Base-by-base conservation (phyloP, 2,329 filamentous ascomycete species). In the Stagonosporopsis tanaceti region DNA sequence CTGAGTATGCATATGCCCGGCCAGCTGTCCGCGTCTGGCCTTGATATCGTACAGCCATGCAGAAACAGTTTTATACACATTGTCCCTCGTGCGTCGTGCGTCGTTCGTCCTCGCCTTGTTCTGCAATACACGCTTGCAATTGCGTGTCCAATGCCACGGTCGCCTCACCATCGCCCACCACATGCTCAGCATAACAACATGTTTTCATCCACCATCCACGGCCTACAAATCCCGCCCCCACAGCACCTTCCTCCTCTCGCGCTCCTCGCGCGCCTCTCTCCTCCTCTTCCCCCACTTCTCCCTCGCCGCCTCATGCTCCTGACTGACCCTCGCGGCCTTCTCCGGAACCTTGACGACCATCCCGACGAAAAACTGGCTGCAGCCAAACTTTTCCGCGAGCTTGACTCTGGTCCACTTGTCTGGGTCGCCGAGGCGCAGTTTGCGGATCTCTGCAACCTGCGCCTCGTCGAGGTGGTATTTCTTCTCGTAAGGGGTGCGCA, bases 381-480 rank as follows among this genome's bases (percentile, higher is more conserved):
- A 89, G 6, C 83, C 81, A 70, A 88, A 90, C 68, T 83, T 84
- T 72, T 86, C 82, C 37, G 87, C 86, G 62, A 90, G 71, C 67
- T 80, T 81, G 54, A 80, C 79, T 42, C 85, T 73, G 44, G 85
- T 88, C 86, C 87, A 89, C 56, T 77, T 77, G 60, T 80, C 76
- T 6, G 87, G 86, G 63, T 89, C 84, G 55, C 77, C 76, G 28
- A 72, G 67, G 44, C 87, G 78, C 50, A 90, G 76, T 38, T 68
- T 68, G 51, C 85, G 78, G 47, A 90, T 89, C 74, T 89, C 84
- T 35, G 80, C 80, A 32, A 89, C 80, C 42, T 89, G 80, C 34
- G 76, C 77, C 44, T 79, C 79, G 15, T 77, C 83, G 53, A 90
- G 75, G 68, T 89, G 85, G 62, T 89, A 88, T 63, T 83, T 85